Evolutionary conservation across 352 stramenopile genomes (phyloP), one percentile per base, ranked within the genome.

Genomic region (Thalassiosira exigua): DNA sequence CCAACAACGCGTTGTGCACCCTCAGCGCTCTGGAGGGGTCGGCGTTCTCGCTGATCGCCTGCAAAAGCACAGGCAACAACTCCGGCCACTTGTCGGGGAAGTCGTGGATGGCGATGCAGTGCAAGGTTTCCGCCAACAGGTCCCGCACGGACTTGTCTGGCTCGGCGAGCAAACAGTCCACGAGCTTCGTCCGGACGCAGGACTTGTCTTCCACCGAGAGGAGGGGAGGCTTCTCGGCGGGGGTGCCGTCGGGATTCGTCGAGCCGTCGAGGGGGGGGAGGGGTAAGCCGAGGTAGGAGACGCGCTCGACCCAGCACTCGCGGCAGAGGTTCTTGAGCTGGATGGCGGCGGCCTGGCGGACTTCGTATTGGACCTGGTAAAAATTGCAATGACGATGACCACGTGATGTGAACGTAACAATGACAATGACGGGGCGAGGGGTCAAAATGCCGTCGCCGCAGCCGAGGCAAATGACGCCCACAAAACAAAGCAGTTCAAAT

Each of bases 241-340:
- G 73, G 64, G 89, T 85, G 48, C 95, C 92, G 48, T 96, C 89
- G 11, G 89, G 81, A 62, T 94, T 92, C 66, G 95, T 93, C 30
- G 88, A 85, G 51, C 89, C 89, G 36, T 79, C 75, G 71, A 93
- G 92, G 86, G 89, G 61, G 94, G 92, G 54, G 27, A 79, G 62
- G 27, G 92, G 76, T 36, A 90, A 71, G 36, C 93, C 69, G 70
- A 94, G 90, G 56, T 96, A 93, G 41, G 91, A 90, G 12, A 96
- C 80, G 21, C 92, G 87, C 51, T 96, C 95, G 48, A 97, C 92
- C 96, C 96, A 98, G 73, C 96, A 96, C 88, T 97, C 96, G 30
- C 96, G 89, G 67, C 97, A 96, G 27, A 98, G 91, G 87, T 98
- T 98, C 87, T 98, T 98, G 33, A 98, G 88, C 81, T 96, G 94